These are phyloP conservation scores for Nothomitra cinnamomea DNA, from an alignment of 2,329 filamentous ascomycete genomes.

Conservation along the genomic window DNA sequence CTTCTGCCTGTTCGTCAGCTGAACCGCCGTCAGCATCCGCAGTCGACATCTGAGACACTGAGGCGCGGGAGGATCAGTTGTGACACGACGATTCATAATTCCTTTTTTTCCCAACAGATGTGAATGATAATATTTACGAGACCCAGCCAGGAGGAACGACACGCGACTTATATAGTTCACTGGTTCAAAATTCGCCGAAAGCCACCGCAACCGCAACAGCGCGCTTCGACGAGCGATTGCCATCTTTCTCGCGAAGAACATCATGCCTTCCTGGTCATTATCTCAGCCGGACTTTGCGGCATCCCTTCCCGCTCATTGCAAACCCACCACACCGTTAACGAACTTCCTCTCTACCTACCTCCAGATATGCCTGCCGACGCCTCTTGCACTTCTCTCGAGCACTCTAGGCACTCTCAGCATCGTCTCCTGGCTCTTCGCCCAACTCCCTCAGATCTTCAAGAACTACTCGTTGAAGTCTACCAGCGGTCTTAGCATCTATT, in stretches of 20 bases:
- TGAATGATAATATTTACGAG: background rate
- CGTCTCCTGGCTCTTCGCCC: slow-evolving; percentile 50
- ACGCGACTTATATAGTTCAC: background rate
- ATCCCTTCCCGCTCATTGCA: slow-evolving; percentile 39
- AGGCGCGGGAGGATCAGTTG: background rate
- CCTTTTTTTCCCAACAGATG: background rate
- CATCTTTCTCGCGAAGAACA: background rate
- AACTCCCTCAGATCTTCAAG: slow-evolving; percentile 53
- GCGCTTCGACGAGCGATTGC: background rate
- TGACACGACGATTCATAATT: background rate
- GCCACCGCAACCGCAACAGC: background rate
- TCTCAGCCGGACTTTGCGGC: slow-evolving; percentile 9
- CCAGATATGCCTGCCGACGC: slow-evolving; percentile 45
- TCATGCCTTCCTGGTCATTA: background rate
- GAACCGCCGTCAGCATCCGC: slow-evolving; percentile 2
- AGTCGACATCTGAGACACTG: background rate
- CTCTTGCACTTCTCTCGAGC: slow-evolving; percentile 43
- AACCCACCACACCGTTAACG: slow-evolving; percentile 40
- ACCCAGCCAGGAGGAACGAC: background rate
- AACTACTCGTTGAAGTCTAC: slow-evolving; percentile 47
- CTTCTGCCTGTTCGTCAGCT: slow-evolving; percentile 1
- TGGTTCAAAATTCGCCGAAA: background rate
- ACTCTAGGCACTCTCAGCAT: slow-evolving; percentile 44
- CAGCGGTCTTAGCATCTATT: slow-evolving; percentile 46
- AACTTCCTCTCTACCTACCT: slow-evolving; percentile 38